A percentile compares a stretch with the other conserved stretches of the same genome.
phyloP scores from a whole-genome alignment of 176 grass and related monocot genomes.

The Pharus latifolius region DNA sequence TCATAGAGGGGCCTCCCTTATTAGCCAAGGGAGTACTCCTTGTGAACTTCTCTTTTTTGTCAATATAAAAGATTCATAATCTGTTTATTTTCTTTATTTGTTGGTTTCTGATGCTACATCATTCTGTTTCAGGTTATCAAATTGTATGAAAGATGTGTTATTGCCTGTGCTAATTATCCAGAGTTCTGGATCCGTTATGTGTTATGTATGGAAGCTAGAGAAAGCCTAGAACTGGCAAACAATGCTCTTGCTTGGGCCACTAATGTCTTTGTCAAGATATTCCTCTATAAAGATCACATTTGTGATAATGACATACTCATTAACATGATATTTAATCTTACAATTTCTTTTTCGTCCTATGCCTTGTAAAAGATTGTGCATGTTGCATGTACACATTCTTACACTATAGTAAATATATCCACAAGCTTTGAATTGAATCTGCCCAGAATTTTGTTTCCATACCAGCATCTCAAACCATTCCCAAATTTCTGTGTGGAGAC shows the following conservation, averaged over 20 bases:
- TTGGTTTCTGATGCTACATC: constrained; percentile 34
- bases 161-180: constrained; percentile 92
- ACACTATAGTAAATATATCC: background rate
- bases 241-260: constrained; percentile 94
- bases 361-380: background rate
- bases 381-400: background rate
- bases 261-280: constrained; percentile 98
- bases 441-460: background rate
- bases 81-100: constrained; percentile 14
- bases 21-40: constrained; percentile 98
- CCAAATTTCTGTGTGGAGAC: too few species aligned
- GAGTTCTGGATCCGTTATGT: constrained; percentile 99
- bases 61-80: constrained; percentile 40
- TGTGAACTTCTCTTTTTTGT: constrained; percentile 70
- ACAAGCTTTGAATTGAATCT: background rate
- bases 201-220: constrained; percentile 74
- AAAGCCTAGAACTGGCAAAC: constrained; percentile 86
- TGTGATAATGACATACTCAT: background rate
- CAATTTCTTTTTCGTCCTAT: background rate
- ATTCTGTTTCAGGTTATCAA: constrained; percentile 90
- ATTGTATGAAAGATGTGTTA: constrained; percentile 94
- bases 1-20: constrained; percentile 82
- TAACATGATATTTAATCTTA: background rate
- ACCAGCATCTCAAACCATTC: too few species aligned
- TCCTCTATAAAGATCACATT: background rate